These are phyloP conservation scores for Afroboletus lepidellus DNA, from an alignment of 1,284 basidiomycete genomes.

Conservation along the genomic window DNA sequence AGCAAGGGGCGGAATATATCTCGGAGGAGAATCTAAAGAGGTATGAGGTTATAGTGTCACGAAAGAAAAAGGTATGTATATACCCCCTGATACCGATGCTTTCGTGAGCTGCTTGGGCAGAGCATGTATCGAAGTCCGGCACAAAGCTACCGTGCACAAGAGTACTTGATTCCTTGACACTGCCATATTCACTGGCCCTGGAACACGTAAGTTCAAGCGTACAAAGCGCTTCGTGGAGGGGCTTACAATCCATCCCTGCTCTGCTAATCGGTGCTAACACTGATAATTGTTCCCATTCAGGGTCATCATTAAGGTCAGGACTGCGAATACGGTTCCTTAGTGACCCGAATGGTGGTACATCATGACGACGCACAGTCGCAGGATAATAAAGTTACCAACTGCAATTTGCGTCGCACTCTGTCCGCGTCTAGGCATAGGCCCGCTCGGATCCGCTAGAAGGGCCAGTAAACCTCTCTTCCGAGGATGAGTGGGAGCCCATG, in stretches of 20 bases:
- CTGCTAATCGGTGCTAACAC: conserved; percentile 44
- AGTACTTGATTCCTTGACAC: conserved; percentile 59
- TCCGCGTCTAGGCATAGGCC: conserved; percentile 35
- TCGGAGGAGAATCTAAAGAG: conserved; percentile 12
- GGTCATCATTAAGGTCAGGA: conserved; percentile 50
- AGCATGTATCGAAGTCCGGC: conserved; percentile 45
- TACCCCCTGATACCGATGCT: conserved; percentile 24
- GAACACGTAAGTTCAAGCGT: background rate
- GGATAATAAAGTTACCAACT: conserved; percentile 49
- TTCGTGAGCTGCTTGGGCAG: conserved; percentile 41
- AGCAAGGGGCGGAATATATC: conserved; percentile 30
- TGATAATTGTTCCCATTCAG: conserved; percentile 47
- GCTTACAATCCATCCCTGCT: conserved; percentile 50
- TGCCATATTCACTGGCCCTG: conserved; percentile 50
- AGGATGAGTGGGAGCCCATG: conserved; percentile 18
- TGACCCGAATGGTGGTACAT: background rate
- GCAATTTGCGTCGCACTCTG: conserved; percentile 39
- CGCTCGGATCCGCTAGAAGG: conserved; percentile 46
- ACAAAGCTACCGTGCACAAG: conserved; percentile 48
- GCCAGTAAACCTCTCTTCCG: conserved; percentile 36
- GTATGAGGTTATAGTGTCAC: conserved; percentile 14
- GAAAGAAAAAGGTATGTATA: background rate
- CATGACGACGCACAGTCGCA: conserved; percentile 50
- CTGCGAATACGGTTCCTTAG: conserved; percentile 35
- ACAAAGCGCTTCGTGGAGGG: background rate